phyloP scores from a whole-genome alignment of 2,329 filamentous ascomycete genomes.

The Plenodomus biglobosus region DNA sequence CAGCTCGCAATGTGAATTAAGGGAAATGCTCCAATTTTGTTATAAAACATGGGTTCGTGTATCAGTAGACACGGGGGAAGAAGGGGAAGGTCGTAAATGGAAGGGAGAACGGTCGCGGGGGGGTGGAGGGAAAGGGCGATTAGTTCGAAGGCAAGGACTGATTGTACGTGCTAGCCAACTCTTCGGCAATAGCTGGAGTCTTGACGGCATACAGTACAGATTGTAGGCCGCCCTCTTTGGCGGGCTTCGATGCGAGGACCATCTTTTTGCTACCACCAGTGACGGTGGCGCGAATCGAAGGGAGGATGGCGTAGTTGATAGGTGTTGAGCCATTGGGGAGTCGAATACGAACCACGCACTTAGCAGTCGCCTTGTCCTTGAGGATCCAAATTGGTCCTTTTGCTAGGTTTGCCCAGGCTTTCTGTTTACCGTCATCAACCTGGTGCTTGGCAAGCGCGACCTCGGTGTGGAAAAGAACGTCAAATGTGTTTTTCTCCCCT shows the following conservation, averaged over 20 bases:
- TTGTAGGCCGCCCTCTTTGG: slow-evolving; percentile 27
- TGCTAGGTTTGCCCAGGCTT: slow-evolving; percentile 36
- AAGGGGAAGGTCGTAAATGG: not conserved
- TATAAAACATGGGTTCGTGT: not conserved
- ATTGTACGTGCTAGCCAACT: slow-evolving; percentile 35
- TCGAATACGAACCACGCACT: slow-evolving; percentile 38
- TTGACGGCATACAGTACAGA: slow-evolving; percentile 32
- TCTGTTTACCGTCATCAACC: slow-evolving; percentile 26
- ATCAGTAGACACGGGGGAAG: no score
- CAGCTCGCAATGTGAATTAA: not conserved
- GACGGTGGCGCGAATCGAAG: slow-evolving; percentile 25
- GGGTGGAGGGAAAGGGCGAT: not conserved
- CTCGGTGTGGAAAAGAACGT: slow-evolving; percentile 40
- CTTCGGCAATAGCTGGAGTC: slow-evolving; percentile 31
- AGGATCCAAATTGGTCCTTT: slow-evolving; percentile 42
- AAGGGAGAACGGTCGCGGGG: not conserved
- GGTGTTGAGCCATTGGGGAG: slow-evolving; percentile 34
- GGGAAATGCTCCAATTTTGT: not conserved
- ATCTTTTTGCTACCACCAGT: slow-evolving; percentile 33
- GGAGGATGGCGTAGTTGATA: slow-evolving; percentile 38
- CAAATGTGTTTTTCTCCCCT: slow-evolving; percentile 32
- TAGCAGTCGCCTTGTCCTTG: slow-evolving; percentile 39
- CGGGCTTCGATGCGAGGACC: slow-evolving; percentile 27
- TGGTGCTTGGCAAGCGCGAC: slow-evolving; percentile 33
- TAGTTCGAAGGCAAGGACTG: slow-evolving; percentile 25